phyloP scores from a whole-genome alignment of 2,329 filamentous ascomycete genomes.

The Ophiostoma himal-ulmi region DNA sequence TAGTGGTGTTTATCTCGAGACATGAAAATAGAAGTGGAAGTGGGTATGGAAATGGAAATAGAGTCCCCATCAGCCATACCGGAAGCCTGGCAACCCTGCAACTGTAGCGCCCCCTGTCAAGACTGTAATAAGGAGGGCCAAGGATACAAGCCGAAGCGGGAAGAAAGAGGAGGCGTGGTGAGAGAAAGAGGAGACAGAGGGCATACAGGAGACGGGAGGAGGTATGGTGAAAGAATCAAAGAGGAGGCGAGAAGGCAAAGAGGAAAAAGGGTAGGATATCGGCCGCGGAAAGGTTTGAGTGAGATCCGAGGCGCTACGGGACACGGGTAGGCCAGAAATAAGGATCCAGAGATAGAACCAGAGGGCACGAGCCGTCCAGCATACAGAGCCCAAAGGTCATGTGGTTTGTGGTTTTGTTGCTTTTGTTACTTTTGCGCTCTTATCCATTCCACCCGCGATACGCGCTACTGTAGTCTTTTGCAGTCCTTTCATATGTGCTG shows the following conservation, averaged over 20 bases:
- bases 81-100: too few species aligned
- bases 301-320: constrained; percentile 4
- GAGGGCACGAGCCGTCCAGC: not conserved
- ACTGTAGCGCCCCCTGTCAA: not conserved
- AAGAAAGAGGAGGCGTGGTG: not conserved
- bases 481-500: not conserved
- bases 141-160: not conserved
- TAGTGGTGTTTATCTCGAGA: not conserved
- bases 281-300: not conserved
- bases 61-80: not conserved
- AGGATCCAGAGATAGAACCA: not conserved
- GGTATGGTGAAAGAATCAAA: not conserved
- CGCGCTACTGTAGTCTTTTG: not conserved
- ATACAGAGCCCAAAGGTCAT: not conserved
- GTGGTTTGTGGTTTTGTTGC: not conserved
- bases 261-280: constrained; percentile 7
- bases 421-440: not conserved
- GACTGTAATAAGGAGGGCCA: not conserved
- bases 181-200: too few species aligned
- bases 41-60: not conserved
- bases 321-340: not conserved
- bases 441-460: not conserved
- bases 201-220: not conserved
- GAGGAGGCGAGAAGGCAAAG: constrained; percentile 11
- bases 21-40: not conserved